Evolutionary conservation across 805 yeast genomes (phyloP).

Genomic region (Metschnikowia hibisci): DNA sequence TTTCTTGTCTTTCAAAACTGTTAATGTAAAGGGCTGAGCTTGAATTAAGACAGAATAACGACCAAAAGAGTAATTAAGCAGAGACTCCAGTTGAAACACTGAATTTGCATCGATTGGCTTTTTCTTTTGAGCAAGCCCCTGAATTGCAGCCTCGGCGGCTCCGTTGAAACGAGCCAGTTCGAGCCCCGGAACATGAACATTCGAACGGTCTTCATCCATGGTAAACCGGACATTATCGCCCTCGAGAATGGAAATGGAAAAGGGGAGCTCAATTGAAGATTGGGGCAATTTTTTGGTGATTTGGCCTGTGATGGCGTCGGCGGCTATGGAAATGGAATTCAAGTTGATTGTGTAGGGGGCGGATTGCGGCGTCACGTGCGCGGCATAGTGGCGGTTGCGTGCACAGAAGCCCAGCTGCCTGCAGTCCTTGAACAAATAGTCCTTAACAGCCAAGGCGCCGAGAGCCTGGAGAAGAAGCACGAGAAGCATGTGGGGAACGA

Average conservation of each 20-base stretch:
- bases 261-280: constrained; percentile 43
- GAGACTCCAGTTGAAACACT: constrained; percentile 12
- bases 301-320: constrained; percentile 40
- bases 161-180: constrained; percentile 53
- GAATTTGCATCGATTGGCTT: neutral
- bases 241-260: constrained; percentile 52
- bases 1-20: constrained; percentile 42
- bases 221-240: constrained; percentile 59
- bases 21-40: constrained; percentile 48
- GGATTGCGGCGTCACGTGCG: constrained; percentile 5
- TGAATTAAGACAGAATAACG: constrained; percentile 42
- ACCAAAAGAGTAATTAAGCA: constrained; percentile 33
- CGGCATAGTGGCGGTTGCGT: constrained; percentile 69
- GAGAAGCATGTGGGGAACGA: neutral
- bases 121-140: neutral
- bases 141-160: constrained; percentile 26
- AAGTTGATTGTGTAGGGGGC: constrained; percentile 26
- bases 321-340: constrained; percentile 12
- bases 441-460: constrained; percentile 43
- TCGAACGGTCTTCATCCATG: constrained; percentile 58
- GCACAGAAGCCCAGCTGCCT: constrained; percentile 78
- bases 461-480: constrained; percentile 1
- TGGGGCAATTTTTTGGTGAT: constrained; percentile 40
- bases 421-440: constrained; percentile 71
- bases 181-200: constrained; percentile 16